Evolutionary conservation across 176 grass and related monocot genomes (phyloP).

Genomic region (Puya raimondii): DNA sequence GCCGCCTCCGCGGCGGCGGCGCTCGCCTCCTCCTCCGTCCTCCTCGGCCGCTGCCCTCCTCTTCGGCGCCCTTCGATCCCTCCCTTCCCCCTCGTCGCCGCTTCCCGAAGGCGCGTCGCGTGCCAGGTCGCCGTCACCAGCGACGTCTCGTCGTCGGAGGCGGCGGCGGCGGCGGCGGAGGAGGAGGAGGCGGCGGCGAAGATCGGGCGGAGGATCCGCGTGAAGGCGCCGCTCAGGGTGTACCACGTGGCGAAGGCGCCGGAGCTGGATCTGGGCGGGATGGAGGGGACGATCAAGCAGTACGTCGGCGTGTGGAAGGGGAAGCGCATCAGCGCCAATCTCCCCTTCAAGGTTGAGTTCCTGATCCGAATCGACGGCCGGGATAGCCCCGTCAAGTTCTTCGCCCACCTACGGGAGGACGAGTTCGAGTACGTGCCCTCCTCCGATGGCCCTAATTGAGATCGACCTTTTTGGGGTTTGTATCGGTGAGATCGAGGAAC

Average conservation of each 20-base stretch:
- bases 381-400: constrained; percentile 55
- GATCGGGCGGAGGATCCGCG: constrained; percentile 64
- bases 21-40: constrained; percentile 8
- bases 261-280: constrained; percentile 58
- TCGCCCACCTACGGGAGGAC: constrained; percentile 76
- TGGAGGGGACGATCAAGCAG: constrained; percentile 78
- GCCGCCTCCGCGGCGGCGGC: not conserved
- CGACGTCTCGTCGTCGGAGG: constrained; percentile 32
- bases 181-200: constrained; percentile 45
- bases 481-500: constrained; percentile 8
- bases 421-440: constrained; percentile 72
- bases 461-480: constrained; percentile 14
- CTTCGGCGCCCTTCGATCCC: constrained; percentile 8
- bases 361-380: constrained; percentile 43
- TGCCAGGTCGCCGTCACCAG: constrained; percentile 47
- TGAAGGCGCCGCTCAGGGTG: constrained; percentile 56
- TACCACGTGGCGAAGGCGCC: constrained; percentile 81
- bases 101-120: constrained; percentile 20
- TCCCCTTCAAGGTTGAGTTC: constrained; percentile 80
- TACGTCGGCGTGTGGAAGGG: constrained; percentile 74
- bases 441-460: not conserved
- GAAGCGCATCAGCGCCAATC: constrained; percentile 67
- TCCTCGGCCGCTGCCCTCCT: constrained; percentile 11
- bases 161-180: constrained; percentile 29
- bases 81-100: constrained; percentile 7